phyloP scores from a whole-genome alignment of 192 early-diverging fungal species.

The Backusella morwellensis region DNA sequence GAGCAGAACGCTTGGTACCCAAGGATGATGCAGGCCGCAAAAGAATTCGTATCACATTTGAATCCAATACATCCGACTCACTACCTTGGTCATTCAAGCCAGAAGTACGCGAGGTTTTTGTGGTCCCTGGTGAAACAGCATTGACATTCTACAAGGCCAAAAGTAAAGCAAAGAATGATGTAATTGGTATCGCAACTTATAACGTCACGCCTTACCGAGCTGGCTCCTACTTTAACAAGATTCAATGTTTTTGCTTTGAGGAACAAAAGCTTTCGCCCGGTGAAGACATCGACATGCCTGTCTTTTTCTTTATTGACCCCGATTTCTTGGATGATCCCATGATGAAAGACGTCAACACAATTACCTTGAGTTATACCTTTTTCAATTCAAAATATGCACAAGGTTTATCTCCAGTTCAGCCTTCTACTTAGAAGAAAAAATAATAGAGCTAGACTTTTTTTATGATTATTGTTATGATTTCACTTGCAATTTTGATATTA shows the following conservation, averaged over 20 bases:
- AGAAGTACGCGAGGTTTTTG: conserved; percentile 78
- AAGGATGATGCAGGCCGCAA: conserved; percentile 53
- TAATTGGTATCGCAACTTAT: conserved; percentile 96
- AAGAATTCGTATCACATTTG: conserved; percentile 68
- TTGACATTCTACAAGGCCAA: conserved; percentile 95
- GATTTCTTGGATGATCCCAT: conserved; percentile 92
- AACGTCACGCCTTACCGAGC: conserved; percentile 92
- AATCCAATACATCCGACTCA: conserved; percentile 69
- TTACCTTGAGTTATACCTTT: conserved; percentile 94
- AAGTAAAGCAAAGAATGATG: conserved; percentile 80
- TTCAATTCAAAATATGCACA: conserved; percentile 71
- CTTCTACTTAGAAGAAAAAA: not conserved
- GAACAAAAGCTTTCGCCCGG: conserved; percentile 87
- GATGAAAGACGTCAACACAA: conserved; percentile 91
- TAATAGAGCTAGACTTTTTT: not conserved
- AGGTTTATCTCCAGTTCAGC: conserved; percentile 20
- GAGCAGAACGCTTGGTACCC: conserved; percentile 63
- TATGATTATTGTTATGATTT: conserved; percentile 5
- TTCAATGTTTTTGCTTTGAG: conserved; percentile 99
- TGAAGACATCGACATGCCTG: conserved; percentile 94
- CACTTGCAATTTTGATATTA: not conserved
- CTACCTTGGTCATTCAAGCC: conserved; percentile 92
- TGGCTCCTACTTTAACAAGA: conserved; percentile 98
- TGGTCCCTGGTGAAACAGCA: conserved; percentile 96
- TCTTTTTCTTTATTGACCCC: conserved; percentile 98